Evolutionary conservation across 257 asterid species (phyloP).

Genomic region (Petunia axillaris): DNA sequence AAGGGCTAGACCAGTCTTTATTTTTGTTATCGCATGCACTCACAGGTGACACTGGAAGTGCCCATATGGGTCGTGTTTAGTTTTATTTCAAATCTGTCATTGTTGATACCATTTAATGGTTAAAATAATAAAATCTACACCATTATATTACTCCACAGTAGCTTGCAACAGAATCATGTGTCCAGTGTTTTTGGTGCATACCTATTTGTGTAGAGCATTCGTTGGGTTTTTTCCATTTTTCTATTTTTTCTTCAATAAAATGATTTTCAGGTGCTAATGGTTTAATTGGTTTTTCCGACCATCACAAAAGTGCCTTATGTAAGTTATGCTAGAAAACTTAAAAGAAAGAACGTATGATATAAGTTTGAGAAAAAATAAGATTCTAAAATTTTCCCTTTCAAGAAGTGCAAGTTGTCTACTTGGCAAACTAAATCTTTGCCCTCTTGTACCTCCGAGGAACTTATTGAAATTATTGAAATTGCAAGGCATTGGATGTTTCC

Average conservation of each 20-base stretch:
- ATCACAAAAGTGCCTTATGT: not conserved
- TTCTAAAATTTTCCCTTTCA: conserved; percentile 9
- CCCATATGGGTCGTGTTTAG: not conserved
- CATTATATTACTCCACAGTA: not conserved
- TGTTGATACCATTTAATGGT: not conserved
- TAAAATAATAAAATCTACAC: conserved; percentile 14
- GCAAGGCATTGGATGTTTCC: not conserved
- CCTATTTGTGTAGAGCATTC: conserved; percentile 16
- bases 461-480: too few relatives aligned
- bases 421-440: not conserved
- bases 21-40: not conserved
- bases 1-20: not conserved
- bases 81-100: conserved; percentile 10
- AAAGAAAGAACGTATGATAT: not conserved
- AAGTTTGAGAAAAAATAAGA: conserved; percentile 17
- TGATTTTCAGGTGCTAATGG: not conserved
- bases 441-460: not conserved
- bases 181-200: not conserved
- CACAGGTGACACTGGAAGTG: conserved; percentile 8
- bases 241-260: not conserved
- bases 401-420: not conserved
- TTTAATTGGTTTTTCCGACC: not conserved
- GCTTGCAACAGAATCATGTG: conserved; percentile 17
- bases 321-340: conserved; percentile 15
- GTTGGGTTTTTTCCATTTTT: not conserved